Base-by-base conservation (phyloP, 2,329 filamentous ascomycete genomes). In the Colletotrichum salicis region DNA sequence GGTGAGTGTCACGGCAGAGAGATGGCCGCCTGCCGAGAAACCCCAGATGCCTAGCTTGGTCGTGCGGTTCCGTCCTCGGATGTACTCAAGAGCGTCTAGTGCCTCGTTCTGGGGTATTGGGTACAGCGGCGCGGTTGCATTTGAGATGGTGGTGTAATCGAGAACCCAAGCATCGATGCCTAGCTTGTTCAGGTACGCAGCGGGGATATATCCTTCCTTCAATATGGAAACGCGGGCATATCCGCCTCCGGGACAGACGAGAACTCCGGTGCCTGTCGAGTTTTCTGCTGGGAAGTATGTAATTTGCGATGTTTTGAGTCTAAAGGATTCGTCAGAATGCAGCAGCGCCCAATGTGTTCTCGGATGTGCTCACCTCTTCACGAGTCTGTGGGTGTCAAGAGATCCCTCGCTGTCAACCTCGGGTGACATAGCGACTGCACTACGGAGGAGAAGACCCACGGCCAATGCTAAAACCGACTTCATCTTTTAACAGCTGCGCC, bases 1-100 rank as follows among this genome's bases (percentile, higher is more conserved):
- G 27, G 75, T 76, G 12, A 73, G 59, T 4, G 74, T 76, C 35
- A 75, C 62, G n/a, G 75, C 75, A 2, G 75, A 66, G 13, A 76
- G 72, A 61, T 76, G 75, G n/a, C 74, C 75, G 27, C 75, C 75
- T 6, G 75, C 75, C 35, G 75, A 76, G 67, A 74, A 76, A 15
- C 75, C 75, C 75, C 75, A 76, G 58, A 76, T 74, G 35, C 75
- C 75, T 13, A 76, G 75, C 58, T 75, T 76, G 33, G 52, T 41
- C 33, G 69, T 64, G 11, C 69, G 62, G 33, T 72, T 70, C 65
- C 72, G 72, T 15, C 11, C 27, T 48, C 75, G 71, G 65, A 76
- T 75, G 48, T 72, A 60, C 24, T 57, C n/a, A 22, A 76, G 64
- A 2, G 75, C 71, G 12, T 68, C 71, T 5, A 76, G 64, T 24